Evolutionary conservation across 1,284 basidiomycete species (phyloP), one percentile per base, ranked within the genome.

Genomic region (Leucoagaricus sp.): DNA sequence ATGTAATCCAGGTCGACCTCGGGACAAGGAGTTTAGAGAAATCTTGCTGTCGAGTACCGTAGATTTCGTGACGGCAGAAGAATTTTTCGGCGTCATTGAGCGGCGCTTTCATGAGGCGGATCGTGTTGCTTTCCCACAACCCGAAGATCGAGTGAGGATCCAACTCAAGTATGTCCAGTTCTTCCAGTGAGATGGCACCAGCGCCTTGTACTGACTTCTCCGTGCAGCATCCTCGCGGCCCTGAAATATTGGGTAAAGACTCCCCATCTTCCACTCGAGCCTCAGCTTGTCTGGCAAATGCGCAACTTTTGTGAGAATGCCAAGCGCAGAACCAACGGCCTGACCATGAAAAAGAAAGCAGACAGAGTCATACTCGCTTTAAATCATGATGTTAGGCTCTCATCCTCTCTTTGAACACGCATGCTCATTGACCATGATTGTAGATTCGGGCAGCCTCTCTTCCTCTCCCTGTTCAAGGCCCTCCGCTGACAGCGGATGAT

Each of bases 31-130:
- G 29, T 75, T 72, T 54, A 64, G 69, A 42, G 73, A 75, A 46
- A 65, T 72, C 21, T 68, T 81, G 29, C 65, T 80, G 17, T 67
- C 69, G 1, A 72, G 70, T 13, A 79, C 68, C 62, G 62, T 66
- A n/a, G 72, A 75, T 49, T 79, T 77, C 57, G 71, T 73, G 3
- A 72, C 72, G 3, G 63, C 72, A 5, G 70, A 74, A 49, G 70
- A 70, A n/a, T 56, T 79, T 17, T 74, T 77, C 55, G 56, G 50
- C 3, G 61, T 70, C 12, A 58, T 79, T 21, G 60, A 67, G 47
- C 67, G 66, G 44, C 72, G 69, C 13, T 78, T 76, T 60, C 59
- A 71, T 29, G 70, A 74, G 15, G 66, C 65, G 12, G 72, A 73
- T 57, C 46, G 53, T 13, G 58, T 60, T 25, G 46, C 40, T 17